Conservation (phyloP, 2,329 filamentous ascomycete genomes). For the Neophaeococcomyces aloes region DNA sequence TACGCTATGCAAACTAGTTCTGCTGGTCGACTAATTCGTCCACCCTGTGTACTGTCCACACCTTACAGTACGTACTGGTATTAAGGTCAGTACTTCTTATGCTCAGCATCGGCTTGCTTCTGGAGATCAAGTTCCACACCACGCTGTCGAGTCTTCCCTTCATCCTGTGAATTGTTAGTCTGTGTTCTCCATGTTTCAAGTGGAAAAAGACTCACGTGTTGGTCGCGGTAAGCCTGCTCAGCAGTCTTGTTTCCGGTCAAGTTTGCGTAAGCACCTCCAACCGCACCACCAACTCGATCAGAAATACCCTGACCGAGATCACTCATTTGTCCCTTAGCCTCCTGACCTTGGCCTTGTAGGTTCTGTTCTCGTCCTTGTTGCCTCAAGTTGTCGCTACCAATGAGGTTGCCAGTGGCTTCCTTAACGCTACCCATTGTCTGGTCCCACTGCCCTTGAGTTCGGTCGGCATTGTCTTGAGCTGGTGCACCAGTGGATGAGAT, state of each 20-base stretch:
- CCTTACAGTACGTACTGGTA: too few relatives aligned
- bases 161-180: constrained; percentile 55
- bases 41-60: not conserved
- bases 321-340: constrained; percentile 69
- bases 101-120: constrained; percentile 50
- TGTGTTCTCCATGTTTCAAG: not conserved
- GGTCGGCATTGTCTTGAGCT: constrained; percentile 61
- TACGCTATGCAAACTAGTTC: not conserved
- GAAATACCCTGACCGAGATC: constrained; percentile 60
- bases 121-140: constrained; percentile 71
- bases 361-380: constrained; percentile 67
- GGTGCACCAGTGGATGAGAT: constrained; percentile 60
- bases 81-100: not conserved
- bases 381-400: constrained; percentile 69
- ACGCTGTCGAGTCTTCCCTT: constrained; percentile 73
- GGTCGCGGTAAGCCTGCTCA: constrained; percentile 47
- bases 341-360: constrained; percentile 64
- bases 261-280: constrained; percentile 62
- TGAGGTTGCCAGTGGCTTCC: constrained; percentile 62
- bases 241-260: constrained; percentile 59
- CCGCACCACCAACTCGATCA: constrained; percentile 57
- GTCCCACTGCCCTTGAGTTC: constrained; percentile 63
- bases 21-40: not conserved
- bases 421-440: constrained; percentile 83
- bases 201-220: constrained; percentile 2